phyloP scores from a whole-genome alignment of 805 yeast species.

The Maudiozyma pseudohumilis region DNA sequence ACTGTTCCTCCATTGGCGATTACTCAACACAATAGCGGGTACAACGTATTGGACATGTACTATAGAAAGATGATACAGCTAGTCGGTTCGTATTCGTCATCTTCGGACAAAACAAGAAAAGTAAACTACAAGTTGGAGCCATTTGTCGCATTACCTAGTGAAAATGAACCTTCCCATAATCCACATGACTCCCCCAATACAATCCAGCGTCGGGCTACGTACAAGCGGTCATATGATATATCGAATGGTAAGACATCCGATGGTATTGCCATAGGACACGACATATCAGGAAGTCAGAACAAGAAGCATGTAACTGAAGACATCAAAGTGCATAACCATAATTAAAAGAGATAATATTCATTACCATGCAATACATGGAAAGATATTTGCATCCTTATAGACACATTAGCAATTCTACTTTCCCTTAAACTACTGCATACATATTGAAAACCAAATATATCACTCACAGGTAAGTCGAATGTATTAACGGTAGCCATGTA shows the following conservation, averaged over 20 bases:
- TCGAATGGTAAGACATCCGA: neutral
- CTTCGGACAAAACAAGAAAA: conserved; percentile 20
- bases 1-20: conserved; percentile 3
- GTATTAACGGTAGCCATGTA: too few relatives aligned
- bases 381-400: too few relatives aligned
- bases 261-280: neutral
- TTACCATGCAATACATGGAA: too few relatives aligned
- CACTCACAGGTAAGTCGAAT: too few relatives aligned
- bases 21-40: conserved; percentile 21
- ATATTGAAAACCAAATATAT: too few relatives aligned
- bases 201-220: neutral
- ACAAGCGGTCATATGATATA: neutral
- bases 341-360: neutral
- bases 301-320: conserved; percentile 3
- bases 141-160: neutral
- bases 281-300: neutral
- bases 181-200: neutral
- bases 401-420: too few relatives aligned
- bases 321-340: neutral
- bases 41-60: conserved; percentile 38
- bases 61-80: conserved; percentile 40
- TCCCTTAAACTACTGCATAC: too few relatives aligned
- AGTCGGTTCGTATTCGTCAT: conserved; percentile 34
- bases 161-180: neutral
- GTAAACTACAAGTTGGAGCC: conserved; percentile 15